Evolutionary conservation across 2,329 filamentous ascomycete genomes (phyloP).

Genomic region (Akanthomyces muscarius): DNA sequence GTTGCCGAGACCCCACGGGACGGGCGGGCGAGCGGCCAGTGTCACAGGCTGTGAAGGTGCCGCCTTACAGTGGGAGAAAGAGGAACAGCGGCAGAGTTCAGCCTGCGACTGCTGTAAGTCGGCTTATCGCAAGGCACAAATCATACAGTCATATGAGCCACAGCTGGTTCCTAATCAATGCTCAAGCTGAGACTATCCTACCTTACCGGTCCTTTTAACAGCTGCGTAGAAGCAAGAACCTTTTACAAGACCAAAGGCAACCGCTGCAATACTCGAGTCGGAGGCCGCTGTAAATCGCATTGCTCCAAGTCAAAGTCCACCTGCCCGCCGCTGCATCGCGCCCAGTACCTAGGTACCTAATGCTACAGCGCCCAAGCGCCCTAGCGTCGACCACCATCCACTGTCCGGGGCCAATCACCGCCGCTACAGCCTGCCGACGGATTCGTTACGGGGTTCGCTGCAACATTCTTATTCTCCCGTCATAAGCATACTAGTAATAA

Average conservation of each 20-base stretch:
- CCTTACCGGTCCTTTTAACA: not conserved
- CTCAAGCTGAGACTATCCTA: not conserved
- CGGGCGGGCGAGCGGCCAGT: not conserved
- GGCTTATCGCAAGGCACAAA: no score
- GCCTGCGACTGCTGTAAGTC: no score
- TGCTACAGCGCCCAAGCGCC: not conserved
- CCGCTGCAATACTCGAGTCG: no score
- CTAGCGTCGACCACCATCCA: not conserved
- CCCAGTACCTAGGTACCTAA: not conserved
- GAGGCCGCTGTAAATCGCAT: not conserved
- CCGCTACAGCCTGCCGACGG: not conserved
- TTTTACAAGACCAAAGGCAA: no score
- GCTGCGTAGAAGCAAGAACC: no score
- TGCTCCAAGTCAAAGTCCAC: not conserved
- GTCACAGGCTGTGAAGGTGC: not conserved
- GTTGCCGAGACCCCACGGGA: conserved; percentile 6
- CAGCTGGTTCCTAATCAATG: no score
- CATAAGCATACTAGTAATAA: conserved; percentile 17
- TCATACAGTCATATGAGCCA: no score
- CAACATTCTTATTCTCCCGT: conserved; percentile 14
- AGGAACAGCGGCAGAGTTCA: no score
- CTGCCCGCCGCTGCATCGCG: not conserved
- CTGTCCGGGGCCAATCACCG: conserved; percentile 4
- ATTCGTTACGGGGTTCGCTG: conserved; percentile 5
- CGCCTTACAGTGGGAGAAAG: not conserved